A percentile compares a stretch with the other conserved stretches of the same genome.
Evolutionary conservation across 495 filamentous ascomycete genomes (phyloP).

Genomic region (Neurospora sp.): DNA sequence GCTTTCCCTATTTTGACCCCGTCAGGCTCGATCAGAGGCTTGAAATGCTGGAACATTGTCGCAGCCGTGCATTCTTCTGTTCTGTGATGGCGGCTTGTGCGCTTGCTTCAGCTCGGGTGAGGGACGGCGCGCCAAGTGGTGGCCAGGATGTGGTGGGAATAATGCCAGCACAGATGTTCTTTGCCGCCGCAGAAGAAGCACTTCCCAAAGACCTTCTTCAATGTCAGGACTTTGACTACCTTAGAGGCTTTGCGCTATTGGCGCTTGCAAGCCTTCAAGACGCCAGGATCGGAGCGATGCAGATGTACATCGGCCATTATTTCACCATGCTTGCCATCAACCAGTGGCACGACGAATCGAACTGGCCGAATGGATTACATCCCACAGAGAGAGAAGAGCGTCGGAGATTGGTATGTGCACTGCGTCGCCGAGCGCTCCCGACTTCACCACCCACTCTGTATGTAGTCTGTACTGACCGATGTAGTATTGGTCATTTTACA

Average conservation of each 20-base stretch:
- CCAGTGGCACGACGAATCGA: conserved; percentile 37
- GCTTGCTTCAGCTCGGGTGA: conserved; percentile 32
- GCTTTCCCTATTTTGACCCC: conserved; percentile 40
- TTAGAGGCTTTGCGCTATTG: conserved; percentile 37
- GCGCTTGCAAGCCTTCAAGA: conserved; percentile 39
- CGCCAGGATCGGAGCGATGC: conserved; percentile 35
- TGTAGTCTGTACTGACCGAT: conserved; percentile 2
- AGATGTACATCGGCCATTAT: conserved; percentile 38
- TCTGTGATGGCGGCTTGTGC: conserved; percentile 41
- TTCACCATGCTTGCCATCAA: conserved; percentile 35
- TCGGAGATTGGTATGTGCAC: conserved; percentile 31
- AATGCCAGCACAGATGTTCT: conserved; percentile 36
- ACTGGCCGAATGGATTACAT: conserved; percentile 36
- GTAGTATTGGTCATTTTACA: conserved; percentile 46
- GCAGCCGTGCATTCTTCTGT: conserved; percentile 34
- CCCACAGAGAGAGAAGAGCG: conserved; percentile 37
- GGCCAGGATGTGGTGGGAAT: conserved; percentile 6
- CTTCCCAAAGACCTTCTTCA: conserved; percentile 25
- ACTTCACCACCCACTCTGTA: background rate
- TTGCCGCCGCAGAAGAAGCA: conserved; percentile 30
- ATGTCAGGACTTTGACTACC: conserved; percentile 31
- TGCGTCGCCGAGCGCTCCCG: background rate
- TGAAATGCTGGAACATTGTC: conserved; percentile 28
- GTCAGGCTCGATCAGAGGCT: conserved; percentile 28
- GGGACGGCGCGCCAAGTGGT: conserved; percentile 33